Percentiles rank a stretch among this genome's conserved stretches.
phyloP scores from a whole-genome alignment of 176 grass and related monocot genomes.

The Phoenix roebelenii region DNA sequence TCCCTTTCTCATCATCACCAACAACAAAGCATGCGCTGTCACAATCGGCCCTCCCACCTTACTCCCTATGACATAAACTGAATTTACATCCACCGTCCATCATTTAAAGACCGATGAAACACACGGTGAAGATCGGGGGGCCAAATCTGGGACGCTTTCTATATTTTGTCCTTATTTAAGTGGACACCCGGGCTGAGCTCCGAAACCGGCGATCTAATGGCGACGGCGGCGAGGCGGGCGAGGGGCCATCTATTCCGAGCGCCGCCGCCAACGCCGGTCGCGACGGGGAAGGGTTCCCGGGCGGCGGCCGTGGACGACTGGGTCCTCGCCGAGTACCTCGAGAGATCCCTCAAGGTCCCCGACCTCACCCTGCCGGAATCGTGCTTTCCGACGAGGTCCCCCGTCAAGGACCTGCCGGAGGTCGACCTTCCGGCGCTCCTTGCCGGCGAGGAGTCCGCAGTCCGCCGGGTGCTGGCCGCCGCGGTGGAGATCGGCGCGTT shows the following conservation, averaged over 20 bases:
- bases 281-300: conserved; percentile 44
- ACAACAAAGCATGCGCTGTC: no score
- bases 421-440: conserved; percentile 17
- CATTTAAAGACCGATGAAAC: no score
- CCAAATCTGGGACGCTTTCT: no score
- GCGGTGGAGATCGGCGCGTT: conserved; percentile 35
- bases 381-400: conserved; percentile 22
- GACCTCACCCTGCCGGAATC: conserved; percentile 36
- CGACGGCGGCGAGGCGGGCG: conserved; percentile 19
- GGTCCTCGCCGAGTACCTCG: conserved; percentile 59
- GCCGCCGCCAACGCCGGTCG: conserved; percentile 62
- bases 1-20: no score
- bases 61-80: no score
- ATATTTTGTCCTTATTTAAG: no score
- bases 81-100: no score
- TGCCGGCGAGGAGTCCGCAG: not conserved
- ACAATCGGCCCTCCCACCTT: no score
- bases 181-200: no score
- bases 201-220: conserved; percentile 24
- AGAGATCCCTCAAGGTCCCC: conserved; percentile 49
- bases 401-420: not conserved
- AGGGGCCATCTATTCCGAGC: conserved; percentile 21
- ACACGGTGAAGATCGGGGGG: no score
- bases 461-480: not conserved
- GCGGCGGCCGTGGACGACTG: conserved; percentile 59